Percentiles rank a stretch among this genome's conserved stretches.
Evolutionary conservation across 495 filamentous ascomycete species (phyloP).

Genomic region (Penicillium maclennaniae): DNA sequence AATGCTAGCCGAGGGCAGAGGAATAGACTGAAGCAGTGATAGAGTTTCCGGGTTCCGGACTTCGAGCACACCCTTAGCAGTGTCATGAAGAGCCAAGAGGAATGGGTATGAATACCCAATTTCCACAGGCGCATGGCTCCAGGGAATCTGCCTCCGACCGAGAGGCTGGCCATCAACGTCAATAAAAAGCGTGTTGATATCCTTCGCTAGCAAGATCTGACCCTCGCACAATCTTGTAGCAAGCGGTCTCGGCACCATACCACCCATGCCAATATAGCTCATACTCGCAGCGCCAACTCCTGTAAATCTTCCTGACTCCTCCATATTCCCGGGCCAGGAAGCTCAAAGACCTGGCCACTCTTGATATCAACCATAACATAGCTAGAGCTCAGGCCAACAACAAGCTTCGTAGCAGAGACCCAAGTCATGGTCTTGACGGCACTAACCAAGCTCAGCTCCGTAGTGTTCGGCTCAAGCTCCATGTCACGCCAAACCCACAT

Average conservation of each 20-base stretch:
- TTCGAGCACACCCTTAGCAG: conserved; percentile 81
- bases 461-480: conserved; percentile 69
- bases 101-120: conserved; percentile 97
- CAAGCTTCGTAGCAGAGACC: conserved; percentile 78
- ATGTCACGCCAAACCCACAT: conserved; percentile 96
- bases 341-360: conserved; percentile 62
- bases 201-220: conserved; percentile 85
- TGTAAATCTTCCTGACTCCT: conserved; percentile 59
- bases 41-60: conserved; percentile 90
- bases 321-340: conserved; percentile 73
- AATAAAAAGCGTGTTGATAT: conserved; percentile 92
- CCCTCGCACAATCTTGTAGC: conserved; percentile 77
- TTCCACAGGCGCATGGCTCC: conserved; percentile 80
- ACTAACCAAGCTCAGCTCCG: conserved; percentile 75
- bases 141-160: conserved; percentile 84
- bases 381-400: conserved; percentile 82
- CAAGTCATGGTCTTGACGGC: conserved; percentile 81
- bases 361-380: conserved; percentile 89
- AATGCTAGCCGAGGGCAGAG: conserved; percentile 71
- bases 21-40: conserved; percentile 78
- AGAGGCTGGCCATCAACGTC: conserved; percentile 76
- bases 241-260: conserved; percentile 84
- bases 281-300: conserved; percentile 72
- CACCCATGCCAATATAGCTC: conserved; percentile 92
- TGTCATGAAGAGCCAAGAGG: conserved; percentile 77